Base-by-base conservation (phyloP, 192 early-diverging fungal genomes). In the Lunasporangiospora selenospora region DNA sequence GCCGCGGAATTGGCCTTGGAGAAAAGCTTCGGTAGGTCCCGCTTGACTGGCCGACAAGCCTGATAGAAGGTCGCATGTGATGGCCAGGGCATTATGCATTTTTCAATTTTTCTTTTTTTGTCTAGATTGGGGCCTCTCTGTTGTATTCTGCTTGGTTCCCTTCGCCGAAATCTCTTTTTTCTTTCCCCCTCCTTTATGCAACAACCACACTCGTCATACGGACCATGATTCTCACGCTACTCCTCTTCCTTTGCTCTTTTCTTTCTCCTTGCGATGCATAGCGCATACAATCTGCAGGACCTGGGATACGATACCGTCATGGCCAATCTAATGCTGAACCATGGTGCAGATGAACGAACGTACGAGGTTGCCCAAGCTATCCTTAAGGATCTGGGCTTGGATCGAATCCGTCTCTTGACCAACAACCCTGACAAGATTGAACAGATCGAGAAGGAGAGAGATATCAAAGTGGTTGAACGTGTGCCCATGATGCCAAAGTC, bases 231-330 rank as follows among this genome's bases (percentile, higher is more conserved):
- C n/a, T n/a, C 27, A 58, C 32, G 34, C 29, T 9, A 37, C 12
- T 27, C n/a, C n/a, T 44, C 31, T 45, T 58, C 44, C 44, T 21
- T 37, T 41, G 42, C 12, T 19, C n/a, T 41, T 27, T 36, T 43
- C 27, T 18, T 38, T 52, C 37, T 62, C 8, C 19, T 16, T n/a
- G n/a, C n/a, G n/a, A n/a, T n/a, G n/a, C n/a, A 7, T 58, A 92
- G 93, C 69, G 97, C 97, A 10, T 99, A 99, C 76, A 99, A 99
- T 67, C 78, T 99, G 31, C 95, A 97, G 61, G 97, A 99, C 76
- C 79, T 92, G 56, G 97, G 97, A 29, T 90, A 95, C 62, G 95
- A 99, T 67, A 99, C 97, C 0, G 88, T 95, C 24, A 85, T 87
- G 39, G 97, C 97, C 42, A 99, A 99, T 61, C 46, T 97, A 19